Percentiles rank a stretch among this genome's conserved stretches.
Evolutionary conservation across 2,329 filamentous ascomycete species (phyloP).

Genomic region (Hymenoscyphus albidus): DNA sequence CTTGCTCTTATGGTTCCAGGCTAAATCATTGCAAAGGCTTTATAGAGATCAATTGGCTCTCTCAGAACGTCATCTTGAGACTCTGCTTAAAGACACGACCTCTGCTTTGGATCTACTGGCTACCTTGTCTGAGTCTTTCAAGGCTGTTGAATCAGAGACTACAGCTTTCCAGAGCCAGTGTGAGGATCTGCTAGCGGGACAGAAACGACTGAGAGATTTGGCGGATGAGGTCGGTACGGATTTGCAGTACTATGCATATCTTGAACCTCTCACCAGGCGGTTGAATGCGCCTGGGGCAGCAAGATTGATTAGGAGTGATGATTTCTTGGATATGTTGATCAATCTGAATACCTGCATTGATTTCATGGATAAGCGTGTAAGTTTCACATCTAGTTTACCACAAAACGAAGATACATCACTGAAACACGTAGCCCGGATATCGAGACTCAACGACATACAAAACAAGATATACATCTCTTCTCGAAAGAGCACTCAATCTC

Average conservation of each 20-base stretch:
- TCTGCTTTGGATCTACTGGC: conserved; percentile 72
- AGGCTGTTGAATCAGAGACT: conserved; percentile 82
- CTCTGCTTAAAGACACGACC: conserved; percentile 72
- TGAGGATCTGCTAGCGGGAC: conserved; percentile 78
- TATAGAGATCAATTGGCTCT: conserved; percentile 79
- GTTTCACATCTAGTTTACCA: conserved; percentile 30
- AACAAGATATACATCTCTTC: conserved; percentile 77
- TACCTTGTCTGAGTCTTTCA: conserved; percentile 79
- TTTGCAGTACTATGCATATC: conserved; percentile 88
- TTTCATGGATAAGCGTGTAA: conserved; percentile 84
- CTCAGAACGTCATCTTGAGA: conserved; percentile 77
- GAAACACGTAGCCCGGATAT: conserved; percentile 61
- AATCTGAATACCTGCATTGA: conserved; percentile 87
- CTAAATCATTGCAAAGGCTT: conserved; percentile 44
- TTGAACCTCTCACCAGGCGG: conserved; percentile 84
- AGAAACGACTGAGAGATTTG: conserved; percentile 71
- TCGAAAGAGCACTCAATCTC: conserved; percentile 63
- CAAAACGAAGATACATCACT: not conserved
- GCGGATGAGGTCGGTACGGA: conserved; percentile 84
- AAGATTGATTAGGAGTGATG: conserved; percentile 76
- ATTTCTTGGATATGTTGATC: conserved; percentile 82
- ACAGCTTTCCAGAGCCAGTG: conserved; percentile 91
- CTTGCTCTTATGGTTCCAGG: not conserved
- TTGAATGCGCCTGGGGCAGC: conserved; percentile 90
- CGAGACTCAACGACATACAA: conserved; percentile 85